Base-by-base conservation (phyloP, 2,329 filamentous ascomycete species). In the Juglanconis sp. region DNA sequence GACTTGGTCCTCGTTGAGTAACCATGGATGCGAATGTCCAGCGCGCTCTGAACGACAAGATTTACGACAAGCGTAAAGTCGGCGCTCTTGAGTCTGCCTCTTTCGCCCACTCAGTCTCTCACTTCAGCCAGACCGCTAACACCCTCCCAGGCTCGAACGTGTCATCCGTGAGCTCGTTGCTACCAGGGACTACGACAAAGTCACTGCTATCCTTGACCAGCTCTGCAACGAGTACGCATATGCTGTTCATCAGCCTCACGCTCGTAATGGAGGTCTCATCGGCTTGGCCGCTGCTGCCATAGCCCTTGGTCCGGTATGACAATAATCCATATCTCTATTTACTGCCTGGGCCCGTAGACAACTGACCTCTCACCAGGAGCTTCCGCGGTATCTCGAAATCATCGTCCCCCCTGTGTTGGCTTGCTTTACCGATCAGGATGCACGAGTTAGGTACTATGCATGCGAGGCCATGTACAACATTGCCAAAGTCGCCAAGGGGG, bases 381-480 rank as follows among this genome's bases (percentile, higher is more conserved):
- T 99, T 59, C 92, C 95, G 36, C 88, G 88, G 63, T 97, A 98
- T 73, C 83, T 99, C 54, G 88, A 92, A 71, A 89, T 93, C 68
- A 98, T 99, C 68, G 94, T 99, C 0, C 94, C 94, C 50, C 96
- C 96, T 3, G 95, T 99, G 5, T 83, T 99, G 50, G 95, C 95
- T 56, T 99, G 96, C 79, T 99, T 99, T 76, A 91, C 91, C 60
- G 96, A 99, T 68, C 95, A 98, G 79, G 95, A 99, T 88, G 93
- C 95, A 34, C 86, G 95, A 61, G 95, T 98, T 36, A 86, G 95
- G 65, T 99, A 99, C 75, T 99, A 99, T 77, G 95, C 95, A 31
- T 99, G 95, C 77, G 95, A 99, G 79, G 96, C 93, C 74, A 99
- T 99, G 95, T 99, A 99, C 78, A 99, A 99, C 76, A 99, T 99